Percentiles rank a stretch among this genome's conserved stretches.
Conservation (phyloP, 345 rosid genomes). For the Hevea brasiliensis region DNA sequence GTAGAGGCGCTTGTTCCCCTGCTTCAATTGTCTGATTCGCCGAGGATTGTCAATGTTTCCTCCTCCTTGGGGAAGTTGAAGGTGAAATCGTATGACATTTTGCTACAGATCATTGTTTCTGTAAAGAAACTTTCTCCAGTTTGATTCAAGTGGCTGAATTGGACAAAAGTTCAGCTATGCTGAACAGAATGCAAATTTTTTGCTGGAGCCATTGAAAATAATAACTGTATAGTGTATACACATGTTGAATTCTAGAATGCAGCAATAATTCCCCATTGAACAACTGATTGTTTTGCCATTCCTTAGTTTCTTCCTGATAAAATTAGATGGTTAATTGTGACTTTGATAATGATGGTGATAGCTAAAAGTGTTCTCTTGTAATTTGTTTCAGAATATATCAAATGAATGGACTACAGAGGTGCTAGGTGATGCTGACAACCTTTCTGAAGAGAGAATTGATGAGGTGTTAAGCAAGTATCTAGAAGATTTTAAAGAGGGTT, state of each 20-base stretch:
- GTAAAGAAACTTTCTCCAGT: background rate
- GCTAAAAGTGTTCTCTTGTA: too few species aligned
- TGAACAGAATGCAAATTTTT: too few species aligned
- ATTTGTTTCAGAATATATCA: slow-evolving; percentile 18
- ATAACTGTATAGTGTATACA: too few species aligned
- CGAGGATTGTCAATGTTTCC: slow-evolving; percentile 38
- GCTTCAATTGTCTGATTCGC: slow-evolving; percentile 28
- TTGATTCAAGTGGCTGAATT: too few species aligned
- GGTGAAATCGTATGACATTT: background rate
- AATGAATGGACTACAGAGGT: slow-evolving; percentile 24
- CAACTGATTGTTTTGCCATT: too few species aligned
- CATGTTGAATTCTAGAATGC: too few species aligned
- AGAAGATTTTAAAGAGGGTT: slow-evolving; percentile 31
- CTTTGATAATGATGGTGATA: too few species aligned
- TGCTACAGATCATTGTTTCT: background rate
- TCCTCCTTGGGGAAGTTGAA: slow-evolving; percentile 19
- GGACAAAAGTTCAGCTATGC: too few species aligned
- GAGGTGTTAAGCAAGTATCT: slow-evolving; percentile 23
- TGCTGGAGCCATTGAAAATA: too few species aligned
- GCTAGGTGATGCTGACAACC: slow-evolving; percentile 22
- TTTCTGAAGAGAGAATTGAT: slow-evolving; percentile 32
- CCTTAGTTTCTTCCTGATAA: too few species aligned
- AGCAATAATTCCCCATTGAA: too few species aligned
- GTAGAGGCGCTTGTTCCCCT: slow-evolving; percentile 18
- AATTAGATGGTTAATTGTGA: too few species aligned